A percentile compares a stretch with the other conserved stretches of the same genome.
These are phyloP conservation scores for Triticum dicoccoides DNA, from an alignment of 176 grass and related monocot genomes.

Conservation along the genomic window DNA sequence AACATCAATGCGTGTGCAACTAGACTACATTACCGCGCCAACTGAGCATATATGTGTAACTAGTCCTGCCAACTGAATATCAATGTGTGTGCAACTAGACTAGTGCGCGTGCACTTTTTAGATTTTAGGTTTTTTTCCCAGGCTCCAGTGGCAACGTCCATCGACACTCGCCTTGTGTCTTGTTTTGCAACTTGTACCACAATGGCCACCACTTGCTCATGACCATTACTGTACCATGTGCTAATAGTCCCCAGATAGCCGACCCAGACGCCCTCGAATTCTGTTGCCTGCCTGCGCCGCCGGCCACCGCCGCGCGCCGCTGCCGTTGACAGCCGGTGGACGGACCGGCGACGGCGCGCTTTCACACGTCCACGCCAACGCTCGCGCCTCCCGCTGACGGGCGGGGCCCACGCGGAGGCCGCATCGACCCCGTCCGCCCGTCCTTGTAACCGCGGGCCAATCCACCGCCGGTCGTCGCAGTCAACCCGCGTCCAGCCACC, in stretches of 20 bases:
- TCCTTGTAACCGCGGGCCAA: slow-evolving; percentile 24
- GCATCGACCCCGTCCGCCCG: slow-evolving; percentile 5
- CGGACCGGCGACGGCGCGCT: neutral
- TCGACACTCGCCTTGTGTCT: too few species aligned
- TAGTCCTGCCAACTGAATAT: too few species aligned
- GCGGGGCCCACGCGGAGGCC: neutral
- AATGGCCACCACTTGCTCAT: neutral
- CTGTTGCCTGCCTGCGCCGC: neutral
- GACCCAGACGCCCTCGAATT: neutral
- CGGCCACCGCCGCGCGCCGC: slow-evolving; percentile 12
- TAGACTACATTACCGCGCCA: too few species aligned
- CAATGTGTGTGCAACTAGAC: too few species aligned
- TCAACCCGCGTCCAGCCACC: slow-evolving; percentile 37
- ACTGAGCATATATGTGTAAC: too few species aligned
- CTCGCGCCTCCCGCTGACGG: neutral
- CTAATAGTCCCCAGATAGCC: neutral
- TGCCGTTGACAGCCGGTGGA: slow-evolving; percentile 19
- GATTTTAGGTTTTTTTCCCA: too few species aligned
- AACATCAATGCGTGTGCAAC: too few species aligned
- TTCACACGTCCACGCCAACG: slow-evolving; percentile 41
- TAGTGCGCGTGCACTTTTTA: too few species aligned
- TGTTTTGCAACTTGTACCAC: neutral
- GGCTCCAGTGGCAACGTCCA: too few species aligned
- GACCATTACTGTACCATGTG: neutral
- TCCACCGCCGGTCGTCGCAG: slow-evolving; percentile 35